Base-by-base conservation (phyloP, 2,329 filamentous ascomycete genomes). In the Trichocomaceae sp. region DNA sequence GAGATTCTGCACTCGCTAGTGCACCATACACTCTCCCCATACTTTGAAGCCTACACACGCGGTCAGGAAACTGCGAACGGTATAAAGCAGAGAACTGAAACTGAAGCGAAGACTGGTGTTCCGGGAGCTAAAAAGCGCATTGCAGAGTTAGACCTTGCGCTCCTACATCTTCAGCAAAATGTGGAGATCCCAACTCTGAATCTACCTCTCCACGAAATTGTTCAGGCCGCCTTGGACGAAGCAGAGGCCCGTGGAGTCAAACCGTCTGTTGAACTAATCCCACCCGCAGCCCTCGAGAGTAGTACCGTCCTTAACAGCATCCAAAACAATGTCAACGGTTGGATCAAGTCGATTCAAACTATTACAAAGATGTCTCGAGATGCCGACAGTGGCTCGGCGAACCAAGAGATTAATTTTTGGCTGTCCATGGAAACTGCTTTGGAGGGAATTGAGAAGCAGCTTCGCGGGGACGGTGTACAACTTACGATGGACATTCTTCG, bases 351-450 rank as follows among this genome's bases (percentile, higher is more conserved):
- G 10, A 99, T 99, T 61, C 92, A 96, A 70, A 86, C 87, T 47
- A 95, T 96, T 63, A 99, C 93, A 39, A 95, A 95, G 74, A 87
- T 96, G 77, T 89, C 90, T 41, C 85, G 90, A 65, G 93, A 99
- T 64, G 84, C 89, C 0, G 68, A 85, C 69, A 79, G 81, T 61
- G 80, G 84, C 31, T 95, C 90, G 20, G 93, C 93, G 31, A 92
- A 89, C 55, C 93, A 97, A 70, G 93, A 99, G 72, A 96, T 99
- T 71, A 96, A 96, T 71, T 99, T 99, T 68, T 99, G 93, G 93
- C 73, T 99, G 50, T 95, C 90, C 1, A 96, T 99, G 88, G 95
- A 99, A 72, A 87, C 86, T 15, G 89, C 91, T 4, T 74, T 99
- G 60, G 91, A 96, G 69, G 87, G 87, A 26, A 96, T 99, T 57